A percentile compares a stretch with the other conserved stretches of the same genome.
Conservation (phyloP, 2,329 filamentous ascomycete species). For the Chrysoporthe puriensis region DNA sequence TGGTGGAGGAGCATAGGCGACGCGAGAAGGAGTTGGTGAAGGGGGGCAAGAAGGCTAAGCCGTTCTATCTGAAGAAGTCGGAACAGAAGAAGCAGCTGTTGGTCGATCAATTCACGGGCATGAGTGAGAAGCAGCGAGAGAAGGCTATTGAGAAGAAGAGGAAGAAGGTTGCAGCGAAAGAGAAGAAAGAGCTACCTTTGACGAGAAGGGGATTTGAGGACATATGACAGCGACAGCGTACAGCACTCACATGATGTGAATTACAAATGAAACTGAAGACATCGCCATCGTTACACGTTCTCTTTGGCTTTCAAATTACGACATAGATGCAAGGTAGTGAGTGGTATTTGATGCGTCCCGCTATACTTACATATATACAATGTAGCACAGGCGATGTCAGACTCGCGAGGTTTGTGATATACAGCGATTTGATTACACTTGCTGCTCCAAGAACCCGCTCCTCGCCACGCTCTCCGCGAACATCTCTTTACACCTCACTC, state of each 20-base stretch:
- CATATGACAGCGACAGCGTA: constrained; percentile 3
- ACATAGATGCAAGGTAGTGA: background rate
- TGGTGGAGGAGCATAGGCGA: constrained; percentile 76
- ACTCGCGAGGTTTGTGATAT: background rate
- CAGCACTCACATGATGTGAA: background rate
- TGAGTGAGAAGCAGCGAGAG: constrained; percentile 85
- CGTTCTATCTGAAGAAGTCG: constrained; percentile 90
- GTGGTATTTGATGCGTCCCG: background rate
- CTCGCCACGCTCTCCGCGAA: constrained; percentile 64
- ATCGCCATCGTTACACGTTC: background rate
- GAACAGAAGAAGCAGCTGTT: constrained; percentile 89
- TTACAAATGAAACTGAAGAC: background rate
- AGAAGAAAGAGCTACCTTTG: constrained; percentile 75
- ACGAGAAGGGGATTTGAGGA: constrained; percentile 47
- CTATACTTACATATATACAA: background rate
- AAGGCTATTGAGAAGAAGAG: constrained; percentile 82
- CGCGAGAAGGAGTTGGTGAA: constrained; percentile 83
- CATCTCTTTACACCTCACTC: constrained; percentile 78
- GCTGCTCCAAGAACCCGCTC: constrained; percentile 33
- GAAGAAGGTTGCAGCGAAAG: constrained; percentile 87
- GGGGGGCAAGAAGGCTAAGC: constrained; percentile 85
- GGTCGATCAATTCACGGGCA: constrained; percentile 75
- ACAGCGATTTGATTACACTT: constrained; percentile 2
- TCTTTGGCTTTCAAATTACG: background rate
- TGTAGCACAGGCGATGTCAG: background rate